Evolutionary conservation across 2,329 filamentous ascomycete genomes (phyloP).

Genomic region (Pseudogymnoascus sp.): DNA sequence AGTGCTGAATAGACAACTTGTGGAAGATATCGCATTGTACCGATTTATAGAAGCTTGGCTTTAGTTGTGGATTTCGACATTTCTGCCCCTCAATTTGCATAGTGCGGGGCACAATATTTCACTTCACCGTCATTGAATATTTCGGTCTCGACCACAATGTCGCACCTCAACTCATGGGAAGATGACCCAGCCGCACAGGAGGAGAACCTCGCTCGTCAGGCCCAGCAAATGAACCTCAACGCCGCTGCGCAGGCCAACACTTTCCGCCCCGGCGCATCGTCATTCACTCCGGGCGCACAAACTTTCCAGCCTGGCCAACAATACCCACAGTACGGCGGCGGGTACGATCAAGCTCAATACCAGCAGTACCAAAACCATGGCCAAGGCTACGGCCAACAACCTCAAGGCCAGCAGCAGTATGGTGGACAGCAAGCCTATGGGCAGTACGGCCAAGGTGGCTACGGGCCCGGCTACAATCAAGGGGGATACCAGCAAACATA

Average conservation of each 20-base stretch:
- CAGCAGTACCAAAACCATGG: slow-evolving; percentile 48
- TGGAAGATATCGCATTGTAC: not conserved
- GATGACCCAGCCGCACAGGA: slow-evolving; percentile 74
- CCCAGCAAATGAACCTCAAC: slow-evolving; percentile 69
- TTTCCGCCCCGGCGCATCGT: slow-evolving; percentile 60
- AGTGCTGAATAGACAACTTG: not conserved
- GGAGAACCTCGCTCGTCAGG: slow-evolving; percentile 66
- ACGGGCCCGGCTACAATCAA: slow-evolving; percentile 22
- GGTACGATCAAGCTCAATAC: slow-evolving; percentile 47
- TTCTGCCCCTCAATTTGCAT: slow-evolving; percentile 5
- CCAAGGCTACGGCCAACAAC: slow-evolving; percentile 41
- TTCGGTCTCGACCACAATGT: slow-evolving; percentile 47
- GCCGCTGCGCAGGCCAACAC: slow-evolving; percentile 36
- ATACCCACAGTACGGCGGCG: slow-evolving; percentile 50
- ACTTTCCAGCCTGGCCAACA: slow-evolving; percentile 65
- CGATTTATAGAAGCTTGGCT: not conserved
- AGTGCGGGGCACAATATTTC: slow-evolving; percentile 8
- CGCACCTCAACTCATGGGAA: slow-evolving; percentile 91
- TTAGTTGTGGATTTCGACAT: slow-evolving; percentile 4
- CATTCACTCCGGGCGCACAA: slow-evolving; percentile 66
- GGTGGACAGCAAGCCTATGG: slow-evolving; percentile 37
- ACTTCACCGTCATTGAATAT: slow-evolving; percentile 3
- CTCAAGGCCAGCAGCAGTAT: slow-evolving; percentile 41
- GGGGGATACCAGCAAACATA: slow-evolving; percentile 31
- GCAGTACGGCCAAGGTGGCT: slow-evolving; percentile 46